phyloP scores from a whole-genome alignment of 2,329 filamentous ascomycete genomes.

The Volutella citrinella region DNA sequence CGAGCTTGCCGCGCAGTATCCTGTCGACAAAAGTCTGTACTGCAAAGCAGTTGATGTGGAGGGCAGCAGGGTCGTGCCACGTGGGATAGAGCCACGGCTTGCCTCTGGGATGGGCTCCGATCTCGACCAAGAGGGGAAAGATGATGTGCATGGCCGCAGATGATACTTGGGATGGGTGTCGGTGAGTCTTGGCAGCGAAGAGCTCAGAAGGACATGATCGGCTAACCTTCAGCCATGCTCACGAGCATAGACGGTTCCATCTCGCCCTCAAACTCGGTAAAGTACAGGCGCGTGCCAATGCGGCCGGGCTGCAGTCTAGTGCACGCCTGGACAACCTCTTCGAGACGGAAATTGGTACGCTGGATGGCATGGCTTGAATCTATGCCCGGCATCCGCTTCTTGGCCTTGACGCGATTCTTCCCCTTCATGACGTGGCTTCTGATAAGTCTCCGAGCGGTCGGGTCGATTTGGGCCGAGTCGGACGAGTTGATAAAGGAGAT shows the following conservation, averaged over 20 bases:
- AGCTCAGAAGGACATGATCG: too few species aligned
- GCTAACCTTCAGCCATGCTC: constrained; percentile 6
- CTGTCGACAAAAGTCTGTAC: constrained; percentile 6
- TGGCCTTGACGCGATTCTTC: too few species aligned
- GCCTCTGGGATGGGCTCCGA: constrained; percentile 5
- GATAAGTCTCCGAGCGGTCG: constrained; percentile 4
- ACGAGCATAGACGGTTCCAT: constrained; percentile 1
- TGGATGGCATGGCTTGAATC: neutral
- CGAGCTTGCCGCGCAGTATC: constrained; percentile 1
- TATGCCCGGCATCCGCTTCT: neutral
- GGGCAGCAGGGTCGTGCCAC: constrained; percentile 2
- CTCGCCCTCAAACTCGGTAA: constrained; percentile 1
- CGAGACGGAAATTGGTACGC: neutral
- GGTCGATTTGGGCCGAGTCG: constrained; percentile 2
- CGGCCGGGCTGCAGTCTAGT: constrained; percentile 1
- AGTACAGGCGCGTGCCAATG: constrained; percentile 3
- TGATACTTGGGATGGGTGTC: constrained; percentile 2
- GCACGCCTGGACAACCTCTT: constrained; percentile 3
- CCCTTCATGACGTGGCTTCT: constrained; percentile 8
- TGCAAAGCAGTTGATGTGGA: constrained; percentile 4
- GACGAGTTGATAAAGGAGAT: constrained; percentile 6
- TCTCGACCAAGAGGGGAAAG: constrained; percentile 4
- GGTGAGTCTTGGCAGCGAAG: too few species aligned
- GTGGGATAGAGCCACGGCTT: constrained; percentile 1
- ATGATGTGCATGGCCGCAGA: constrained; percentile 3